Percentiles rank a stretch among this genome's conserved stretches.
Evolutionary conservation across 176 grass and related monocot genomes (phyloP).

Genomic region (Thinopyrum elongatum): DNA sequence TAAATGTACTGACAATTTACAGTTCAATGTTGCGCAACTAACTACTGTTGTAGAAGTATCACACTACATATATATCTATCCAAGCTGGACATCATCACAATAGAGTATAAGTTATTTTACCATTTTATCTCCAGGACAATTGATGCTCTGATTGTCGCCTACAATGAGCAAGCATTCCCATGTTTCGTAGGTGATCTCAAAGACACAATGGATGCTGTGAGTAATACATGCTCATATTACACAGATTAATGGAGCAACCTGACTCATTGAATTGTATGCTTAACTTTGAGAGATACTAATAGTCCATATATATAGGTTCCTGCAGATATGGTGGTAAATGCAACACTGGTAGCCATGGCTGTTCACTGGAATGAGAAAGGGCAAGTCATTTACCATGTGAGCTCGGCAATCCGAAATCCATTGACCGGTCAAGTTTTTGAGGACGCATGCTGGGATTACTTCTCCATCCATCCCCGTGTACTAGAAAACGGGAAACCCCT

Average conservation of each 20-base stretch:
- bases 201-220: conserved; percentile 40
- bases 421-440: background rate
- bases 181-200: conserved; percentile 44
- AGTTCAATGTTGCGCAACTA: background rate
- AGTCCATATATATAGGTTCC: background rate
- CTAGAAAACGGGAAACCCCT: conserved; percentile 8
- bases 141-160: conserved; percentile 48
- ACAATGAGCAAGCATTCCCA: conserved; percentile 37
- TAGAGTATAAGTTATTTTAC: background rate
- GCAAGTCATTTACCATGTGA: conserved; percentile 7
- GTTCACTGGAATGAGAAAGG: background rate
- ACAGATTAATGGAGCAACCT: background rate
- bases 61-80: background rate
- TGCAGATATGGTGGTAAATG: conserved; percentile 32
- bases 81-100: background rate
- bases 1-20: background rate
- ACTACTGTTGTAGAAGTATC: background rate
- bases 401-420: background rate
- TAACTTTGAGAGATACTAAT: background rate
- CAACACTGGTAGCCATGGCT: conserved; percentile 10
- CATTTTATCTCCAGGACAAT: conserved; percentile 46
- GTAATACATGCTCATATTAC: background rate
- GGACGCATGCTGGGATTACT: conserved; percentile 6
- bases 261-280: background rate
- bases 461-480: conserved; percentile 7